Percentiles rank a stretch among this genome's conserved stretches.
Conservation (phyloP, 2,329 filamentous ascomycete species). For the Paramyrothecium sp. region DNA sequence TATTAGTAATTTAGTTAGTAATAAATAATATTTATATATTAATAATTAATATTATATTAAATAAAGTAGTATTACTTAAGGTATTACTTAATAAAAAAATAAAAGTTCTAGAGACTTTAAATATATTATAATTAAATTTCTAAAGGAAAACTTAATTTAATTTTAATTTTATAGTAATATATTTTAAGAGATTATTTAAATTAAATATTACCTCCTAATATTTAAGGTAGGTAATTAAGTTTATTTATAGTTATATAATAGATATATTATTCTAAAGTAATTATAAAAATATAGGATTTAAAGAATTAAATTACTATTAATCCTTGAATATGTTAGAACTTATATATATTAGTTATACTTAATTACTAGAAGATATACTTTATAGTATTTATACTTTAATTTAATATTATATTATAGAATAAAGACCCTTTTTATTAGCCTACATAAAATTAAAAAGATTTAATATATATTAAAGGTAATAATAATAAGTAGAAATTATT, state of each 20-base stretch:
- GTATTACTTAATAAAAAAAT: neutral
- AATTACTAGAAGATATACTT: neutral
- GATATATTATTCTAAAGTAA: neutral
- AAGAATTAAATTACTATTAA: conserved; percentile 5
- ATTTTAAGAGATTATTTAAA: too few relatives aligned
- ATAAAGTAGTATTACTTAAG: neutral
- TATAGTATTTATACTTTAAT: neutral
- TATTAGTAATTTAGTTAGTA: neutral
- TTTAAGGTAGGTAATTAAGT: neutral
- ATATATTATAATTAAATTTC: neutral
- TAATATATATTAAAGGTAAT: too few relatives aligned
- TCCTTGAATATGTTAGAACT: neutral
- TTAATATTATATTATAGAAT: neutral
- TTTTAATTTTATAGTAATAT: too few relatives aligned
- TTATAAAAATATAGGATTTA: conserved; percentile 1
- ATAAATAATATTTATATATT: neutral
- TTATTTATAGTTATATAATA: neutral
- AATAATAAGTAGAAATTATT: neutral
- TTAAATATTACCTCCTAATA: too few relatives aligned
- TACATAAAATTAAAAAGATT: neutral
- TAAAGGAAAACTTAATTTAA: too few relatives aligned
- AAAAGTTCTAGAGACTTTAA: neutral
- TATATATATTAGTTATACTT: neutral
- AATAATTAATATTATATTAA: neutral
- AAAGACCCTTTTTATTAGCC: neutral